Evolutionary conservation across 495 filamentous ascomycete species (phyloP).

Genomic region (Hypoxylon perforatum): DNA sequence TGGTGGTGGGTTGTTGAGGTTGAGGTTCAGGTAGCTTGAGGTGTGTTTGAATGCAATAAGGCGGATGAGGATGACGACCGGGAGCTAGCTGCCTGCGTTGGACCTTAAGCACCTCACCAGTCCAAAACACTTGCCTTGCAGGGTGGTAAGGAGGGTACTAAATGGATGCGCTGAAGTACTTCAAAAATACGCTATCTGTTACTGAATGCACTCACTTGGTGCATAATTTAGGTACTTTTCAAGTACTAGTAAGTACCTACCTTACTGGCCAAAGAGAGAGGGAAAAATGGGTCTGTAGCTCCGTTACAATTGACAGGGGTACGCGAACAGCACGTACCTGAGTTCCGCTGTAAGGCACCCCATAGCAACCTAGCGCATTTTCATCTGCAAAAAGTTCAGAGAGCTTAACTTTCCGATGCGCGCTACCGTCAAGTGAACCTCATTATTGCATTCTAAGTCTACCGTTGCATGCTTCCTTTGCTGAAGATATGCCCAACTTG

Average conservation of each 20-base stretch:
- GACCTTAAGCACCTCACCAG: conserved; percentile 1
- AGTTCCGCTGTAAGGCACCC: conserved; percentile 5
- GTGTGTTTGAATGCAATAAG: conserved; percentile 5
- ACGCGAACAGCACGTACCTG: conserved; percentile 17
- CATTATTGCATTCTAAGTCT: neutral
- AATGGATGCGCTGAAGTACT: conserved; percentile 14
- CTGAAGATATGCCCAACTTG: neutral
- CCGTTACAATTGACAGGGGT: conserved; percentile 18
- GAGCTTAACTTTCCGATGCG: conserved; percentile 16
- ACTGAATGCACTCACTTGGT: neutral
- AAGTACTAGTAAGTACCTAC: conserved; percentile 4
- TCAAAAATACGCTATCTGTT: too few relatives aligned
- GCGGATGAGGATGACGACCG: conserved; percentile 47
- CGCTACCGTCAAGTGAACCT: conserved; percentile 12
- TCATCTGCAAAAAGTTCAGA: conserved; percentile 25
- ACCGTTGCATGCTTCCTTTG: conserved; percentile 1
- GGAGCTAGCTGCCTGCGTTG: conserved; percentile 45
- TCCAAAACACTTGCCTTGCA: too few relatives aligned
- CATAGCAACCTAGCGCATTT: conserved; percentile 19
- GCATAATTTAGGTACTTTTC: neutral
- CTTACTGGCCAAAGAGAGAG: neutral
- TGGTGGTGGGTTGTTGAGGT: conserved; percentile 5
- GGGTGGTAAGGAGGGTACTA: neutral
- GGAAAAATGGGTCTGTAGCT: conserved; percentile 1
- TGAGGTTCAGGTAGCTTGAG: conserved; percentile 16